These are phyloP conservation scores for Xanthoceras sorbifolium DNA, from an alignment of 345 rosid genomes.

Conservation along the genomic window DNA sequence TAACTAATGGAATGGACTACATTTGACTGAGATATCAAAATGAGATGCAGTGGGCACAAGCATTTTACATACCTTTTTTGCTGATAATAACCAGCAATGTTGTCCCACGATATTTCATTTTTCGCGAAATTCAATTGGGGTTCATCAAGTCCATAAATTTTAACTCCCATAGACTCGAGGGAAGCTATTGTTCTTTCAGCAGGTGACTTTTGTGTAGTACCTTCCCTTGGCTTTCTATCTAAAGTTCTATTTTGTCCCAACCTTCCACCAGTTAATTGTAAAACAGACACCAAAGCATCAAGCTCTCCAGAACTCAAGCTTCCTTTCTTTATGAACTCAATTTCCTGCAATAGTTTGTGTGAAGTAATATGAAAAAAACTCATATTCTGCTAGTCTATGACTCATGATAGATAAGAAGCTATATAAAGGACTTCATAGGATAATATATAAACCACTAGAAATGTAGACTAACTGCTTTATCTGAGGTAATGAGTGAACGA, in stretches of 20 bases:
- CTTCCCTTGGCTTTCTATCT: conserved; percentile 45
- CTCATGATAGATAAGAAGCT: not conserved
- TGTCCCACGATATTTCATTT: conserved; percentile 77
- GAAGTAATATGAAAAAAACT: not conserved
- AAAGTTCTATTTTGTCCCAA: conserved; percentile 38
- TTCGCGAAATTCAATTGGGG: conserved; percentile 41
- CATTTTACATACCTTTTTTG: conserved; percentile 60
- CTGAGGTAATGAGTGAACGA: conserved; percentile 70
- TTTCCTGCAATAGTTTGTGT: conserved; percentile 56
- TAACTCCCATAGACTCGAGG: conserved; percentile 83
- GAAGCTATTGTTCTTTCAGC: conserved; percentile 55
- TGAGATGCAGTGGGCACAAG: not conserved
- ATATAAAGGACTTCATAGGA: not conserved
- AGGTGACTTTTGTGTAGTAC: conserved; percentile 39
- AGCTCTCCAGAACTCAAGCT: conserved; percentile 72
- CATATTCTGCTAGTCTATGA: not conserved
- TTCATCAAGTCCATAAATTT: conserved; percentile 71
- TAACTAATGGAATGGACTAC: conserved; percentile 3
- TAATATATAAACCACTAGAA: conserved; percentile 7
- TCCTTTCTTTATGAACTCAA: conserved; percentile 84
- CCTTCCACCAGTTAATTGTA: conserved; percentile 64
- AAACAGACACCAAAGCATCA: conserved; percentile 82
- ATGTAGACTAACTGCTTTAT: conserved; percentile 60
- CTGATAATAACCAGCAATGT: conserved; percentile 86
- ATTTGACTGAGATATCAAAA: not conserved